phyloP scores from a whole-genome alignment of 1,284 basidiomycete genomes.

The Heterobasidion irregulare region DNA sequence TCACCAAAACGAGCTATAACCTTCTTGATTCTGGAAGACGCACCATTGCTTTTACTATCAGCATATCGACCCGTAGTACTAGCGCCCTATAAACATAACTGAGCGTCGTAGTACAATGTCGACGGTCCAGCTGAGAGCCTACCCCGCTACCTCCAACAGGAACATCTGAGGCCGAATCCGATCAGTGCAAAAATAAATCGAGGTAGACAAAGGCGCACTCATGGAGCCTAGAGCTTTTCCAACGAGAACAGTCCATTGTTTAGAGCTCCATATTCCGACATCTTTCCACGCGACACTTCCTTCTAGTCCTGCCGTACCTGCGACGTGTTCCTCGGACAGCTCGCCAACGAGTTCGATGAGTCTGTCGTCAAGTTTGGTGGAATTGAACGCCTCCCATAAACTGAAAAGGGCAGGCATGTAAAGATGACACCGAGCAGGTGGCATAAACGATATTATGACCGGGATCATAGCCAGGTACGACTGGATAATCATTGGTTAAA shows the following conservation, averaged over 20 bases:
- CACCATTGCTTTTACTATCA: conserved; percentile 55
- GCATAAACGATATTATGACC: conserved; percentile 71
- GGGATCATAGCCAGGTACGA: conserved; percentile 60
- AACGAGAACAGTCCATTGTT: conserved; percentile 82
- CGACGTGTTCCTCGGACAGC: conserved; percentile 71
- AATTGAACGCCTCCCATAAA: conserved; percentile 84
- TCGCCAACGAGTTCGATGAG: conserved; percentile 77
- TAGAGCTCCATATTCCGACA: conserved; percentile 82
- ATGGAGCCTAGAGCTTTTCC: conserved; percentile 85
- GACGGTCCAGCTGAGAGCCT: conserved; percentile 10
- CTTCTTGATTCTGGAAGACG: conserved; percentile 74
- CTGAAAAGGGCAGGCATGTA: conserved; percentile 74
- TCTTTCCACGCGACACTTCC: conserved; percentile 62
- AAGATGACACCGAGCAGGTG: conserved; percentile 54
- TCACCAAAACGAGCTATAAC: conserved; percentile 62
- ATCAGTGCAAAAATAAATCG: conserved; percentile 6
- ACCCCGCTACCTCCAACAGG: conserved; percentile 65
- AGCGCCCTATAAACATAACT: conserved; percentile 35
- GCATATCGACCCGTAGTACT: conserved; percentile 60
- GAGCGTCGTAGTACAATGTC: conserved; percentile 4
- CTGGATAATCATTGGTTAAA: conserved; percentile 24
- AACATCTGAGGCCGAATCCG: conserved; percentile 40
- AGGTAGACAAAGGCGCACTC: conserved; percentile 44
- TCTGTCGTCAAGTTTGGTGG: conserved; percentile 74
- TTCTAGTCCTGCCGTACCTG: conserved; percentile 45